Base-by-base conservation (phyloP, 805 yeast genomes). In the Candida nonsorbophila region DNA sequence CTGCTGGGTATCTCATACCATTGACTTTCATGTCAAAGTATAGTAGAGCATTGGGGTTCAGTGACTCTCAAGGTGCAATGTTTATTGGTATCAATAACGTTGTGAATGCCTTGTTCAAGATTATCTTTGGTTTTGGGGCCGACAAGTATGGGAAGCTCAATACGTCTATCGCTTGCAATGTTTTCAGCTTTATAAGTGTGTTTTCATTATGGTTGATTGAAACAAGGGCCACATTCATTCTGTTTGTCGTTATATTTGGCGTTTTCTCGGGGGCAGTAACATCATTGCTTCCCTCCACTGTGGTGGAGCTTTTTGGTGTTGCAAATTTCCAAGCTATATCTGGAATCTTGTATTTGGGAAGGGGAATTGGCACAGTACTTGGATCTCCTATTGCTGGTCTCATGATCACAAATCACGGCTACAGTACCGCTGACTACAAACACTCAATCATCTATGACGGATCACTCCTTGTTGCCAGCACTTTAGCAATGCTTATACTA, bases 351-450 rank as follows among this genome's bases (percentile, higher is more conserved):
- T 58, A 57, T 32, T 48, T 53, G 20, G 42, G 42, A 12, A 37
- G 65, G 29, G 65, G 65, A 1, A 24, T 52, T 4, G 63, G 65
- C 0, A 55, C 44, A 16, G 29, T 55, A 22, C 21, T 58, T 6
- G 65, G 65, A 0, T 44, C 59, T 4, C 65, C 65, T 2, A 36
- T 58, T 13, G 65, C 62, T 6, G 65, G 59, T 17, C 29, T 51
- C 8, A 29, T 58, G 36, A 47, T 57, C 9, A 28, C 27, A 0
- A 36, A 38, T 6, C 28, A 27, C 5, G 45, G 45, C 1, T 11
- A 30, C 7, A 17, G 20, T 6, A 20, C 53, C 5, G 29, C 27
- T 5, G 54, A 47, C 22, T 56, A 45, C 33, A 29, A 28, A n/a
- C 37, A 43, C 24, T 45, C 54, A 8, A 49, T 53, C 4, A 34